These are phyloP conservation scores for Boletellus deceptivus DNA, from an alignment of 1,284 basidiomycete genomes.

Conservation along the genomic window DNA sequence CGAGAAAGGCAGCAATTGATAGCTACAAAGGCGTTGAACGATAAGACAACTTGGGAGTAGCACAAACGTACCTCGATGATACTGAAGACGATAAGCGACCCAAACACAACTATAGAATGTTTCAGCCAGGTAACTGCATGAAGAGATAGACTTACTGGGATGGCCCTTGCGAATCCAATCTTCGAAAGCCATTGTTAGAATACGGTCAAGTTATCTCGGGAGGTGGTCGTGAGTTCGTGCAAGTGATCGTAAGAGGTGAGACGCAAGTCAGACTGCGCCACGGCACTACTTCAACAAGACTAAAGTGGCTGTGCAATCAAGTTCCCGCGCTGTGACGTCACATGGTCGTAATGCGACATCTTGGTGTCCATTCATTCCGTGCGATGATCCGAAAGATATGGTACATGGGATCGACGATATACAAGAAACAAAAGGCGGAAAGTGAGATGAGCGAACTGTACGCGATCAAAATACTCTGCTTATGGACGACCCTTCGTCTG, in stretches of 20 bases:
- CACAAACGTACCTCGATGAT: conserved; percentile 27
- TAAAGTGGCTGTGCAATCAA: conserved; percentile 18
- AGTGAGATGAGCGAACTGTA: background rate
- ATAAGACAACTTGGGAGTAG: background rate
- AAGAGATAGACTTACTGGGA: conserved; percentile 31
- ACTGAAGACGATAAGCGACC: conserved; percentile 27
- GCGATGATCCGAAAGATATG: background rate
- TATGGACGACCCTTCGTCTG: conserved; percentile 38
- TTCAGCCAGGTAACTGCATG: conserved; percentile 1
- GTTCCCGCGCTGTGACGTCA: conserved; percentile 24
- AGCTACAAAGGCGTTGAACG: conserved; percentile 39
- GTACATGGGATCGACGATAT: conserved; percentile 22
- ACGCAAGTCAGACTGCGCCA: background rate
- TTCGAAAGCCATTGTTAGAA: conserved; percentile 33
- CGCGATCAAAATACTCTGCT: conserved; percentile 29
- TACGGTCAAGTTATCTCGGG: conserved; percentile 8
- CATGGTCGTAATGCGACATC: background rate
- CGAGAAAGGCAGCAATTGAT: conserved; percentile 67
- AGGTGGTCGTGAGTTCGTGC: conserved; percentile 33
- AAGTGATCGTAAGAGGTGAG: conserved; percentile 20
- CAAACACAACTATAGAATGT: conserved; percentile 25
- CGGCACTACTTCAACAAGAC: conserved; percentile 17
- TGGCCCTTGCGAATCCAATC: conserved; percentile 38
- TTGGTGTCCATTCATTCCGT: too few relatives aligned
- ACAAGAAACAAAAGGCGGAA: background rate